Percentiles rank a stretch among this genome's conserved stretches.
These are phyloP conservation scores for Aspergillus hortae DNA, from an alignment of 2,329 filamentous ascomycete species.

Conservation along the genomic window DNA sequence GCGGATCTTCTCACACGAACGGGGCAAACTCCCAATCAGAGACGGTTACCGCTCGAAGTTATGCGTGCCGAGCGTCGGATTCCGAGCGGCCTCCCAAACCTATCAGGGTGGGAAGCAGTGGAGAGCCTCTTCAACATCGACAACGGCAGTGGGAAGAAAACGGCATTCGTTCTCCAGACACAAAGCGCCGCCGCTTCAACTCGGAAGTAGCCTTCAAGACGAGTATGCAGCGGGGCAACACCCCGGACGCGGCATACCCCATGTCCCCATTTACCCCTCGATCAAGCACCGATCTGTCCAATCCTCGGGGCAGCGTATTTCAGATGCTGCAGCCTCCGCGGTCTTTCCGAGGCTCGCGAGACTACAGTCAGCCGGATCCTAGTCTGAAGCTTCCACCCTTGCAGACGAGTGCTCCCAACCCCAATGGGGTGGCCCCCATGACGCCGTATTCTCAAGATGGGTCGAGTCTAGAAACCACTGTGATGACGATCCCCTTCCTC, in stretches of 20 bases:
- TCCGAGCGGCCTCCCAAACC: slow-evolving; percentile 20
- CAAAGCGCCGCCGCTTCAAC: slow-evolving; percentile 62
- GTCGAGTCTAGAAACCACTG: slow-evolving; percentile 60
- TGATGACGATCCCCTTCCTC: slow-evolving; percentile 70
- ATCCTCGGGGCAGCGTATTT: slow-evolving; percentile 27
- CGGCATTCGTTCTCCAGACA: slow-evolving; percentile 50
- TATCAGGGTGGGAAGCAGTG: slow-evolving; percentile 21
- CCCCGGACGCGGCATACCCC: slow-evolving; percentile 40
- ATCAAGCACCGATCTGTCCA: slow-evolving; percentile 25
- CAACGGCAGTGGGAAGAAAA: slow-evolving; percentile 29
- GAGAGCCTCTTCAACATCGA: slow-evolving; percentile 21
- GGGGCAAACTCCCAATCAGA: slow-evolving; percentile 29
- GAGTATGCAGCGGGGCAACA: slow-evolving; percentile 37
- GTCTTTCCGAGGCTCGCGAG: slow-evolving; percentile 28
- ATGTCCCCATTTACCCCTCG: slow-evolving; percentile 44
- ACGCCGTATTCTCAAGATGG: slow-evolving; percentile 35
- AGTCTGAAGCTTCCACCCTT: slow-evolving; percentile 54
- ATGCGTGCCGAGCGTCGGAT: slow-evolving; percentile 22
- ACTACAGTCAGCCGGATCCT: slow-evolving; percentile 42
- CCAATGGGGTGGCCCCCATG: slow-evolving; percentile 19
- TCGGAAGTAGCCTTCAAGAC: slow-evolving; percentile 38
- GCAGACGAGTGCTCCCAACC: slow-evolving; percentile 36
- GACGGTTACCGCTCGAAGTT: slow-evolving; percentile 17
- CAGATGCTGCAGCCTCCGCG: slow-evolving; percentile 57
- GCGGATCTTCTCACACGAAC: slow-evolving; percentile 29